These are phyloP conservation scores for Gymnopus androsaceus DNA, from an alignment of 1,284 basidiomycete genomes.

Conservation along the genomic window DNA sequence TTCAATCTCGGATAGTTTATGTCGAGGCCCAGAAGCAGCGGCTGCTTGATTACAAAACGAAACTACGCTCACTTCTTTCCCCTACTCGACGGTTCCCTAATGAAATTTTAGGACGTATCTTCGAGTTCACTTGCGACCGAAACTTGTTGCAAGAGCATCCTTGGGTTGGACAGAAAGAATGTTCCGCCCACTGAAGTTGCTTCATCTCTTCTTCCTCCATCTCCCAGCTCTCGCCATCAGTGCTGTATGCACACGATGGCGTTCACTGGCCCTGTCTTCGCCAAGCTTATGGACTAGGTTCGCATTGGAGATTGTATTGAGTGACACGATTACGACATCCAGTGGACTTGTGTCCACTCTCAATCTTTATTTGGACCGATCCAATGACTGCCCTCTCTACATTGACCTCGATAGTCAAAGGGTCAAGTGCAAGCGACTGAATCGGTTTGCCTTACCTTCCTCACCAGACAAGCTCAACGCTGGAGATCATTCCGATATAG, in stretches of 20 bases:
- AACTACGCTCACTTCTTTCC: not conserved
- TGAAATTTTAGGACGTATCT: not conserved
- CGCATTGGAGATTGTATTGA: not conserved
- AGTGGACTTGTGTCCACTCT: too few relatives aligned
- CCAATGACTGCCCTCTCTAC: too few relatives aligned
- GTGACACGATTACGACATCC: too few relatives aligned
- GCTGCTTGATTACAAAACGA: not conserved
- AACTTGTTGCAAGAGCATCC: not conserved
- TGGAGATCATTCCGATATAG: too few relatives aligned
- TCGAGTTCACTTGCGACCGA: not conserved
- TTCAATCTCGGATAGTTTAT: not conserved
- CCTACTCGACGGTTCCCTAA: not conserved
- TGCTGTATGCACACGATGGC: too few relatives aligned
- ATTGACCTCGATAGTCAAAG: too few relatives aligned
- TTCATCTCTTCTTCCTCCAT: not conserved
- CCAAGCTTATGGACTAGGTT: not conserved
- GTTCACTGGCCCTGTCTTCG: not conserved
- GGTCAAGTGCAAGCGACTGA: too few relatives aligned
- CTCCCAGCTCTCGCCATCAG: not conserved
- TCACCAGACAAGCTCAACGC: too few relatives aligned
- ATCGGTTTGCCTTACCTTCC: too few relatives aligned
- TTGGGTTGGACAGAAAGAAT: not conserved
- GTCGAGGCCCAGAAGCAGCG: not conserved
- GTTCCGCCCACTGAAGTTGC: too few relatives aligned
- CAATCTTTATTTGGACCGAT: not conserved